These are phyloP conservation scores for Phytophthora capsici DNA, from an alignment of 352 stramenopile species.

Conservation along the genomic window DNA sequence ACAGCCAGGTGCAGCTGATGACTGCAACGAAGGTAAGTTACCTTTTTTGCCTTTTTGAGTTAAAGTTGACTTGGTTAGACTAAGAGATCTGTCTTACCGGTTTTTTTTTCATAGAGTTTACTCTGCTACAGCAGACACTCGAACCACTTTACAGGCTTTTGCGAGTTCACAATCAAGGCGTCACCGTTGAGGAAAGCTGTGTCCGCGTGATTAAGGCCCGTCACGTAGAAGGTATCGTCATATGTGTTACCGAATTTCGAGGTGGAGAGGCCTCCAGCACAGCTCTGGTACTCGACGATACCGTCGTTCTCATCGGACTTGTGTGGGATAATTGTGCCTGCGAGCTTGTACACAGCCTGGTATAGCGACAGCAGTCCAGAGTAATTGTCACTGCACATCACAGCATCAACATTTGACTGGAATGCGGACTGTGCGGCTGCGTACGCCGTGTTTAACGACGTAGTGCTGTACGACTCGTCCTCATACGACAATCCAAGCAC, in stretches of 20 bases:
- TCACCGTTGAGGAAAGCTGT: slow-evolving; percentile 47
- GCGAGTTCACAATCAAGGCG: slow-evolving; percentile 35
- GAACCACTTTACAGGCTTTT: slow-evolving; percentile 56
- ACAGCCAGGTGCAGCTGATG: too few species aligned
- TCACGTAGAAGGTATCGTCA: slow-evolving; percentile 42
- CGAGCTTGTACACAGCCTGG: slow-evolving; percentile 29
- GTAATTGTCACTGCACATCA: slow-evolving; percentile 47
- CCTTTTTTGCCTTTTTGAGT: too few species aligned
- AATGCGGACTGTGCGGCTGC: slow-evolving; percentile 30
- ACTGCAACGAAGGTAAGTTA: too few species aligned
- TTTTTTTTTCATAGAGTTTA: too few species aligned
- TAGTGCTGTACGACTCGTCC: slow-evolving; percentile 21
- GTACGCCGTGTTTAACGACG: slow-evolving; percentile 33
- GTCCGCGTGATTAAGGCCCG: slow-evolving; percentile 50
- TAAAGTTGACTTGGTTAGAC: too few species aligned
- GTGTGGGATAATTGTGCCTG: slow-evolving; percentile 37
- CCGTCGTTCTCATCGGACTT: slow-evolving; percentile 45
- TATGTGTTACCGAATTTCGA: slow-evolving; percentile 44
- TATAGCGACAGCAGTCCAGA: slow-evolving; percentile 39
- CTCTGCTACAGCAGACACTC: slow-evolving; percentile 33
- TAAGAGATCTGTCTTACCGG: too few species aligned
- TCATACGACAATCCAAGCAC: slow-evolving; percentile 38
- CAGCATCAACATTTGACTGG: slow-evolving; percentile 36
- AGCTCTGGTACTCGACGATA: slow-evolving; percentile 55
- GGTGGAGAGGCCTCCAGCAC: slow-evolving; percentile 29